Conservation (phyloP, 345 rosid species). For the Turritis glabra region DNA sequence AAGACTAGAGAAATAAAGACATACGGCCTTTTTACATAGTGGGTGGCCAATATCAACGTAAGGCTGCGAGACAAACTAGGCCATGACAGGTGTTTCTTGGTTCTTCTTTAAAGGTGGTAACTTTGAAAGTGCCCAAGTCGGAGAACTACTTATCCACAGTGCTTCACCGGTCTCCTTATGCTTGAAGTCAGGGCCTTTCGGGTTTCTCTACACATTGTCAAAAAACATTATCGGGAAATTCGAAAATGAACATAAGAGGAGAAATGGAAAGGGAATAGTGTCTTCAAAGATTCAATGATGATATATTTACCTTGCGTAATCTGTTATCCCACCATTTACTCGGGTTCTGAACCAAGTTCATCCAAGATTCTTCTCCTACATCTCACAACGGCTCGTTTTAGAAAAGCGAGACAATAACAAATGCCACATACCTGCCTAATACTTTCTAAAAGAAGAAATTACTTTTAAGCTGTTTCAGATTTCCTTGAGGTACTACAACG, state of each 20-base stretch:
- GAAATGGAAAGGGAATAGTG: slow-evolving; percentile 2
- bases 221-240: background rate
- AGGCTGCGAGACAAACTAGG: slow-evolving; percentile 17
- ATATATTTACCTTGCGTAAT: slow-evolving; percentile 52
- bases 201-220: slow-evolving; percentile 30
- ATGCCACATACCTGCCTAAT: background rate
- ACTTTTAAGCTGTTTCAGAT: slow-evolving; percentile 16
- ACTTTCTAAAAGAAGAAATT: background rate
- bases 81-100: slow-evolving; percentile 26
- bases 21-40: slow-evolving; percentile 1
- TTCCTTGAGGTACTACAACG: background rate
- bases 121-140: slow-evolving; percentile 57
- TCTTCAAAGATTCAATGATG: background rate
- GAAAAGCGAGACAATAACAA: background rate
- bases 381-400: slow-evolving; percentile 10
- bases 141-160: slow-evolving; percentile 58
- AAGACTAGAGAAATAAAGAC: background rate
- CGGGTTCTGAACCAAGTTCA: slow-evolving; percentile 67
- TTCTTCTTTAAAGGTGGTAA: slow-evolving; percentile 53
- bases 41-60: background rate
- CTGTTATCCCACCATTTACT: slow-evolving; percentile 85
- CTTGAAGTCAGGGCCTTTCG: slow-evolving; percentile 62
- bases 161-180: slow-evolving; percentile 62
- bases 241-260: background rate
- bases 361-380: slow-evolving; percentile 69